Evolutionary conservation across 73 alveolate species (phyloP).

Genomic region (Stentor coeruleus): DNA sequence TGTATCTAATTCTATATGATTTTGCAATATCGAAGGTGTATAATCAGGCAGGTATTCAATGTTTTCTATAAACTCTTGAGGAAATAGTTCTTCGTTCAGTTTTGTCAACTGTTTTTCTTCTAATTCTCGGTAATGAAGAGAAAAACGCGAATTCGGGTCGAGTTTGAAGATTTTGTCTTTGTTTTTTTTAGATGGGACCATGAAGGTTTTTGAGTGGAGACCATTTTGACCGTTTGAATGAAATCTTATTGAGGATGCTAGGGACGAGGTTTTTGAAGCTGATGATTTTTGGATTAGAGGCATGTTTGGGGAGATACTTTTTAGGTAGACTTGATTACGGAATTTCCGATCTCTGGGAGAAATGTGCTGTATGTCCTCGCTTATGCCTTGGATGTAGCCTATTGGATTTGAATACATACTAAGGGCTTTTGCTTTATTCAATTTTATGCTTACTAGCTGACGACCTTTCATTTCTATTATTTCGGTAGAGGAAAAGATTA

Average conservation of each 20-base stretch:
- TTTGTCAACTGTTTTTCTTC: neutral
- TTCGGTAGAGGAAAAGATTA: too few relatives aligned
- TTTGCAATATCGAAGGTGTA: neutral
- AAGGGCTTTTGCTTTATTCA: neutral
- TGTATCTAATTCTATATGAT: neutral
- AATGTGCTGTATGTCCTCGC: neutral
- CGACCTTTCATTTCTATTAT: slow-evolving; percentile 14
- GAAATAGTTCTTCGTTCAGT: neutral
- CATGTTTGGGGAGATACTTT: slow-evolving; percentile 23
- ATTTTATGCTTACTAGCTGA: neutral
- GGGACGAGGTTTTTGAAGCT: neutral
- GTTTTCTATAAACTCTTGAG: neutral
- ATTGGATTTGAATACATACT: neutral
- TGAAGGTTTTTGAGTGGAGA: too few relatives aligned
- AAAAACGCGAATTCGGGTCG: neutral
- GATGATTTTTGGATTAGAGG: neutral
- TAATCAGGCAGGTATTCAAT: slow-evolving; percentile 8
- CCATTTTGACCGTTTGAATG: neutral
- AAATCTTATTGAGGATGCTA: neutral
- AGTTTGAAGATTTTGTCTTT: neutral
- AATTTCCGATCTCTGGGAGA: slow-evolving; percentile 3
- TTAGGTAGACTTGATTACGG: neutral
- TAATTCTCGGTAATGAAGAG: neutral
- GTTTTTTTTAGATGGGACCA: neutral
- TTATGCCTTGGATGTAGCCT: slow-evolving; percentile 13